Percentiles rank a stretch among this genome's conserved stretches.
Conservation (phyloP, 225 moss, liverwort and hornwort genomes). For the Neckera pumila region DNA sequence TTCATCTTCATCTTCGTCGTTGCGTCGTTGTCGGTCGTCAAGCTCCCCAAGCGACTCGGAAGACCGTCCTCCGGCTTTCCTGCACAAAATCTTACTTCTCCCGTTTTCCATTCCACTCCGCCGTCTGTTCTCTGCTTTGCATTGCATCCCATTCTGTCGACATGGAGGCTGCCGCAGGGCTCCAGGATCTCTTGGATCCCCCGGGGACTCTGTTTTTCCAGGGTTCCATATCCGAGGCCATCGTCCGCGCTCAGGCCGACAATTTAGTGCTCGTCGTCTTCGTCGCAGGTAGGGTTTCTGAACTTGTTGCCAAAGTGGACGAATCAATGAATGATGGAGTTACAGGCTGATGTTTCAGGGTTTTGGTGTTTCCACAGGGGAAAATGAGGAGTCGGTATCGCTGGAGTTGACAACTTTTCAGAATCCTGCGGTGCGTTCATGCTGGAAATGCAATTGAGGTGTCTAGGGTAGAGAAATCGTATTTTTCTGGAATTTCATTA, state of each 20-base stretch:
- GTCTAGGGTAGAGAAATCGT: background rate
- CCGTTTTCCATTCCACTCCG: background rate
- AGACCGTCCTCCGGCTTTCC: too few species aligned
- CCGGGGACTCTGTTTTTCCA: conserved; percentile 11
- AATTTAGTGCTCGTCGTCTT: conserved; percentile 34
- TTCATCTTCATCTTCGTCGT: background rate
- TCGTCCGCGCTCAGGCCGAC: conserved; percentile 25
- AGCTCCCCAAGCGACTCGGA: background rate
- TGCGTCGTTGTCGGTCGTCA: background rate
- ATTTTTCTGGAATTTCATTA: background rate
- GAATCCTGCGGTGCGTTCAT: conserved; percentile 14
- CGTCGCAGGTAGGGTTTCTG: conserved; percentile 18
- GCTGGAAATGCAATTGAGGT: background rate
- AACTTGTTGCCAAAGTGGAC: background rate
- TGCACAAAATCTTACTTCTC: background rate
- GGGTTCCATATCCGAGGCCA: conserved; percentile 32
- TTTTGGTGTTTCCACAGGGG: conserved; percentile 11
- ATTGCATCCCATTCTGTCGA: too few species aligned
- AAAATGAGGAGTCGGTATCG: conserved; percentile 30
- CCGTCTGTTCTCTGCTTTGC: background rate
- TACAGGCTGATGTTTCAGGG: background rate
- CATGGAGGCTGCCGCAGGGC: conserved; percentile 8
- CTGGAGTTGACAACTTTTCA: conserved; percentile 41
- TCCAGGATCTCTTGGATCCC: background rate
- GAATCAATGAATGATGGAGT: background rate